Evolutionary conservation across 139 green algal genomes (phyloP), one percentile per base, ranked within the genome.

Genomic region (Eudorina sp.): DNA sequence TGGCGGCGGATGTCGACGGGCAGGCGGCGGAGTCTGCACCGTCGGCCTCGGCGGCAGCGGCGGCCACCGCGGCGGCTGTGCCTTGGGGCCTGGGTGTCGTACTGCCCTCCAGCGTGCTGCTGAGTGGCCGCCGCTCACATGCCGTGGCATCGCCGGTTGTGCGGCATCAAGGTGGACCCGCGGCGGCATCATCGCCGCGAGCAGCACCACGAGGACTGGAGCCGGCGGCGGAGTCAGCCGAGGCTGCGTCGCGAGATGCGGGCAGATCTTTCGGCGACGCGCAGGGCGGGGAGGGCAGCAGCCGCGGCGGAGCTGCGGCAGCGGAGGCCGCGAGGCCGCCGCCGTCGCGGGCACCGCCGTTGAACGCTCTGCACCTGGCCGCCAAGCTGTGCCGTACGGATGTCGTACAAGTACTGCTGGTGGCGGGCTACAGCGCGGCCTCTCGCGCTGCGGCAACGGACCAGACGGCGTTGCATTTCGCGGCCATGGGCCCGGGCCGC

Each of bases 361-460:
- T 64, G 21, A 75, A 25, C 6, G 70, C 72, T 14, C 84, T 89
- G 72, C 84, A 89, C 53, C 84, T 89, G 16, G 84, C 84, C 16
- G 53, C 34, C 27, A 64, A 76, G 72, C 84, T 89, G 25, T 74
- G 70, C 11, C 72, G 23, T 53, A 45, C 53, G 0, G 53, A 60
- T 21, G 72, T 84, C 13, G 84, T 77, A 41, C 19, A 76, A 13
- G 21, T 46, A 53, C 84, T 89, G 45, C 53, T 89, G 55, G 53
- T 2, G 51, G 72, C 70, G 29, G 84, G 84, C 2, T 89, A 89
- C 69, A 53, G 53, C 84, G 38, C 70, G 25, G 1, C 25, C 21
- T 60, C 55, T 8, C 51, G 51, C 25, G 36, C 70, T 4, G 27
- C 41, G 25, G 40, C 53, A 0, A 43, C 25, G 14, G 53, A 43